Percentiles rank a stretch among this genome's conserved stretches.
Evolutionary conservation across 2,329 filamentous ascomycete species (phyloP).

Genomic region (Parasarocladium wereldwijsianum): DNA sequence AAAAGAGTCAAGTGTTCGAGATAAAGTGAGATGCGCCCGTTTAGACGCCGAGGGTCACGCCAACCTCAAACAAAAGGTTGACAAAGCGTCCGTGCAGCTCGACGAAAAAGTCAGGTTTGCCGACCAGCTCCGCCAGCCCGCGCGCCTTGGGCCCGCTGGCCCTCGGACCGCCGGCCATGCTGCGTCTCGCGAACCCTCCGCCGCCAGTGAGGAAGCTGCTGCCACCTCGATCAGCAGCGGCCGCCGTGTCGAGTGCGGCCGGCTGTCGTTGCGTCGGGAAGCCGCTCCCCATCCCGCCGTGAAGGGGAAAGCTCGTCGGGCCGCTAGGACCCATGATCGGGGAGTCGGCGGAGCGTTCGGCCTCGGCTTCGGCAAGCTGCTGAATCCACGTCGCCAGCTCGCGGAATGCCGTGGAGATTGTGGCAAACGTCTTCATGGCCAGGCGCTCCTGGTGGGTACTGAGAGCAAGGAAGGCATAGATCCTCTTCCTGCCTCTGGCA

Average conservation of each 20-base stretch:
- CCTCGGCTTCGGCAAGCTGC: constrained; percentile 46
- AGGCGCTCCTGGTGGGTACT: constrained; percentile 50
- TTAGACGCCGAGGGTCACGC: constrained; percentile 21
- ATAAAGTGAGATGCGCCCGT: no score
- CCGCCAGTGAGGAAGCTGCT: constrained; percentile 44
- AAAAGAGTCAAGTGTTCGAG: no score
- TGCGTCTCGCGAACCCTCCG: constrained; percentile 39
- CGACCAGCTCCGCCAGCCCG: constrained; percentile 50
- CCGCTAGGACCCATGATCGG: constrained; percentile 20
- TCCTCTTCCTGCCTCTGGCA: constrained; percentile 52
- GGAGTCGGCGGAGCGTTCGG: constrained; percentile 37
- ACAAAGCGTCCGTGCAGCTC: constrained; percentile 52
- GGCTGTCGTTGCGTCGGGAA: neutral
- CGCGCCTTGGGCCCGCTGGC: constrained; percentile 41
- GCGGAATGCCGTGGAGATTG: constrained; percentile 46
- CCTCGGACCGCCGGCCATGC: constrained; percentile 41
- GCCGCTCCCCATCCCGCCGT: constrained; percentile 15
- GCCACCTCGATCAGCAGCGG: constrained; percentile 23
- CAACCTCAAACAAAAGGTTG: constrained; percentile 43
- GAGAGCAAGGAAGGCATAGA: constrained; percentile 52
- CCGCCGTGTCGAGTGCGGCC: constrained; percentile 4
- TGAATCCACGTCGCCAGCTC: constrained; percentile 53
- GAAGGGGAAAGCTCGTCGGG: constrained; percentile 17
- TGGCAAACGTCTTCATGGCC: constrained; percentile 51
- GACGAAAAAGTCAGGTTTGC: constrained; percentile 53